Conservation (phyloP, 352 stramenopile species). For the Saprolegnia parasitica region DNA sequence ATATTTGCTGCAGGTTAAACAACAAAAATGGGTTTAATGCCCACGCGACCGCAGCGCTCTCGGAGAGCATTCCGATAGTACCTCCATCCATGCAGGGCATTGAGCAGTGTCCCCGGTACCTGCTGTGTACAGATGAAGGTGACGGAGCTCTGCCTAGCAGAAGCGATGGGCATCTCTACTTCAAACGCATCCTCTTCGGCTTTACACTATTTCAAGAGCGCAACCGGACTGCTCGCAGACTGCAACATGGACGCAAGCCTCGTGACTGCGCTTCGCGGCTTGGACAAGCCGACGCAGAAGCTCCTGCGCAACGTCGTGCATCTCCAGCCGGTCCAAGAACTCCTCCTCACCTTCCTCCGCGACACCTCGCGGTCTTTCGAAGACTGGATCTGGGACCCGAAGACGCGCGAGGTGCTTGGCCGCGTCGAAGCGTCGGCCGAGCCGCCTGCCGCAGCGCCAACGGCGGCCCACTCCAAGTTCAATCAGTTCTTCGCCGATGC, state of each 20-base stretch:
- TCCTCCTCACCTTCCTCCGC: conserved; percentile 63
- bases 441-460: conserved; percentile 34
- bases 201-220: too few species aligned
- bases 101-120: too few species aligned
- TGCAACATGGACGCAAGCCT: conserved; percentile 33
- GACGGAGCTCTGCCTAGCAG: too few species aligned
- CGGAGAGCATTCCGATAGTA: too few species aligned
- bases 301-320: conserved; percentile 56
- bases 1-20: too few species aligned
- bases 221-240: background rate
- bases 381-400: conserved; percentile 73
- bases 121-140: too few species aligned
- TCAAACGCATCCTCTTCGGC: too few species aligned
- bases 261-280: conserved; percentile 37
- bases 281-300: conserved; percentile 48
- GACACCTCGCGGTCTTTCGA: conserved; percentile 56
- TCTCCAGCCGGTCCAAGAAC: conserved; percentile 55
- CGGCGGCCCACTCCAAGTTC: conserved; percentile 14
- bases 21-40: too few species aligned
- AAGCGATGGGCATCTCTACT: too few species aligned
- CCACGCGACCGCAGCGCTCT: too few species aligned
- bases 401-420: conserved; percentile 49
- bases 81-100: too few species aligned
- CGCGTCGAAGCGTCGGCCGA: conserved; percentile 36
- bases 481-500: conserved; percentile 20